Conservation (phyloP, 495 filamentous ascomycete species). For the Hypoxylon subgilvum region DNA sequence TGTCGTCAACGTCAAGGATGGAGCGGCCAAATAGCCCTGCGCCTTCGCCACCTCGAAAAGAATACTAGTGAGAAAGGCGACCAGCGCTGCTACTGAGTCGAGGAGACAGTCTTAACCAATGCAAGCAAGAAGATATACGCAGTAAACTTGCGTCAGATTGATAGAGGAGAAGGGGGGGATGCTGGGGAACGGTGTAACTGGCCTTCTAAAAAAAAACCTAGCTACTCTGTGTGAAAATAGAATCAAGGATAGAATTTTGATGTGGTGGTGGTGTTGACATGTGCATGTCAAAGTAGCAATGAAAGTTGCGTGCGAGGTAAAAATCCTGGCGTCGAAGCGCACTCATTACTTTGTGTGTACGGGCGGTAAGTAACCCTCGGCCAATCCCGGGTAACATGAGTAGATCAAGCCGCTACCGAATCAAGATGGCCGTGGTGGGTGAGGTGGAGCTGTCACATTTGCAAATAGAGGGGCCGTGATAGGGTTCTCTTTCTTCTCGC, state of each 20-base stretch:
- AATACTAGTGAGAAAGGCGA: slow-evolving; percentile 8
- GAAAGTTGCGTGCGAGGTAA: slow-evolving; percentile 19
- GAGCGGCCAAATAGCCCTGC: no score
- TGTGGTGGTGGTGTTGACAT: slow-evolving; percentile 19
- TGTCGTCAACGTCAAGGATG: no score
- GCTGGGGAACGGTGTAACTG: not conserved
- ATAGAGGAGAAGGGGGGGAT: slow-evolving; percentile 1
- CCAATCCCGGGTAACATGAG: slow-evolving; percentile 42
- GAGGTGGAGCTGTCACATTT: slow-evolving; percentile 2
- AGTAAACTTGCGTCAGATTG: slow-evolving; percentile 7
- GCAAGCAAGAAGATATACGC: not conserved
- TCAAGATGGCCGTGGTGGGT: not conserved
- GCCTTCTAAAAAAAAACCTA: slow-evolving; percentile 5
- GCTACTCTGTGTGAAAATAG: not conserved
- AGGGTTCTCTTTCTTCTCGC: slow-evolving; percentile 7
- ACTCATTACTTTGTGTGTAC: slow-evolving; percentile 1
- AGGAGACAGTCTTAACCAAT: not conserved
- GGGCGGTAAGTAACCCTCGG: no score
- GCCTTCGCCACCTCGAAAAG: not conserved
- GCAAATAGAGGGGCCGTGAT: slow-evolving; percentile 34
- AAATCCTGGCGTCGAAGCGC: slow-evolving; percentile 37
- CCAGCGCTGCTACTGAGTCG: slow-evolving; percentile 1
- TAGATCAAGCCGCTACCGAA: not conserved
- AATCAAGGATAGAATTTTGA: slow-evolving; percentile 8
- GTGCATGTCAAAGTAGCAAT: slow-evolving; percentile 6